Percentiles rank a stretch among this genome's conserved stretches.
phyloP scores from a whole-genome alignment of 2,329 filamentous ascomycete genomes.

The Chrysosporium keratinophilum region DNA sequence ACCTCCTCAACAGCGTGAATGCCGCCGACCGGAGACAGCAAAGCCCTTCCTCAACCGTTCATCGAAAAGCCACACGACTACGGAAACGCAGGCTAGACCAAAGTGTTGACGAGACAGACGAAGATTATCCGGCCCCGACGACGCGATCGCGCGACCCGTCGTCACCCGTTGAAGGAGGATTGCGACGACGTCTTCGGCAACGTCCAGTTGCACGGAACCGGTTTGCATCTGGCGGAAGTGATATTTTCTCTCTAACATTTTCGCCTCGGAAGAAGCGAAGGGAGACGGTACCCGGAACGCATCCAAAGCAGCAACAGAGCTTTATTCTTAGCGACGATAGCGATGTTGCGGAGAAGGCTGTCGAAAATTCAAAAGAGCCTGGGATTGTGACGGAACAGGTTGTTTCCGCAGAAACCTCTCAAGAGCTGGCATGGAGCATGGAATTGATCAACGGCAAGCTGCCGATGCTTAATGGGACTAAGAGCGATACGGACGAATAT shows the following conservation, averaged over 20 bases:
- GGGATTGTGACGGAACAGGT: neutral
- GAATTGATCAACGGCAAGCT: neutral
- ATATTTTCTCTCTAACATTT: neutral
- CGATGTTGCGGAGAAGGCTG: neutral
- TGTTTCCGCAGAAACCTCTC: neutral
- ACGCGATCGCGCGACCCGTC: neutral
- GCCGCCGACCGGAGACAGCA: neutral
- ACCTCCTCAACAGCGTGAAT: constrained; percentile 5
- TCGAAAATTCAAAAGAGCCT: neutral
- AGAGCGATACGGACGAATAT: neutral
- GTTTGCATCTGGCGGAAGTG: neutral
- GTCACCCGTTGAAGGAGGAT: neutral
- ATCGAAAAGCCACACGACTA: neutral
- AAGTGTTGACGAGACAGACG: neutral
- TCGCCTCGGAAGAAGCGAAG: neutral
- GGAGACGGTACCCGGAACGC: neutral
- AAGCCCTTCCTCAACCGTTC: neutral
- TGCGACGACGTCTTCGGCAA: neutral
- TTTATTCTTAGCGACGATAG: neutral
- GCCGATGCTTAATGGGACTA: neutral
- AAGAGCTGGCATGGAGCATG: neutral
- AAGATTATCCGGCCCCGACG: neutral
- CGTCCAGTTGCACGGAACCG: neutral
- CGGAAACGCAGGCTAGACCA: neutral
- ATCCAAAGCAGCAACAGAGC: neutral